Base-by-base conservation (phyloP, 1,139 yeast genomes). In the Blastobotrys elegans region DNA sequence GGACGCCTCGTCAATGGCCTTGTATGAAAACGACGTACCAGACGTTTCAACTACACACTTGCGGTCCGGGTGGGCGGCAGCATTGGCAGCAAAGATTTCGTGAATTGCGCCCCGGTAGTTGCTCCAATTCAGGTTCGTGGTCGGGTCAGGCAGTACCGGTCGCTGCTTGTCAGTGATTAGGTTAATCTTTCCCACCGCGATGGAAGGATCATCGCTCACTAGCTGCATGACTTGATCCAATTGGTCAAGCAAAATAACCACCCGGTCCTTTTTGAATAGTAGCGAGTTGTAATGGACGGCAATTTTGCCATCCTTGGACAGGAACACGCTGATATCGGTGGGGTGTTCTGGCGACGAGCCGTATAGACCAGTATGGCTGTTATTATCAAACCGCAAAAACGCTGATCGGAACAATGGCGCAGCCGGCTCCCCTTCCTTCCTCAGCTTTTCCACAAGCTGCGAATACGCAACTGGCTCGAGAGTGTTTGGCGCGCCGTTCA, bases 51-150 rank as follows among this genome's bases (percentile, higher is more conserved):
- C 84, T 40, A 92, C 96, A 71, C 97, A 88, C 2, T 84, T 73
- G 62, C 95, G 77, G 29, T 86, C 89, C 3, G 98, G 98, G 62
- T 78, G 82, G 55, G 75, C 76, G 40, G 73, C 79, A 3, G 98
- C 97, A 64, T 92, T 92, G 49, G 74, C 79, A 66, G 83, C 81
- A 67, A 92, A 92, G 43, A 92, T 90, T 59, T 92, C 98, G 62
- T 94, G 98, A 57, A 92, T 94, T 10, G 97, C 90, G 42, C 99
- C 98, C 56, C 94, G 77, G 67, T 81, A 92, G 17, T 86, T 86
- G 39, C 82, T 73, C 97, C 97, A 92, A 65, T 89, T 95, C 56
- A 92, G 75, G 60, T 90, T 84, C 11, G 71, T 67, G 2, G 89
- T 86, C 38, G 99, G 98, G 62, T 90, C 94, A 5, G 98, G 98